Percentiles rank a stretch among this genome's conserved stretches.
phyloP scores from a whole-genome alignment of 2,329 filamentous ascomycete species.

The Sporothrix variecibatus region DNA sequence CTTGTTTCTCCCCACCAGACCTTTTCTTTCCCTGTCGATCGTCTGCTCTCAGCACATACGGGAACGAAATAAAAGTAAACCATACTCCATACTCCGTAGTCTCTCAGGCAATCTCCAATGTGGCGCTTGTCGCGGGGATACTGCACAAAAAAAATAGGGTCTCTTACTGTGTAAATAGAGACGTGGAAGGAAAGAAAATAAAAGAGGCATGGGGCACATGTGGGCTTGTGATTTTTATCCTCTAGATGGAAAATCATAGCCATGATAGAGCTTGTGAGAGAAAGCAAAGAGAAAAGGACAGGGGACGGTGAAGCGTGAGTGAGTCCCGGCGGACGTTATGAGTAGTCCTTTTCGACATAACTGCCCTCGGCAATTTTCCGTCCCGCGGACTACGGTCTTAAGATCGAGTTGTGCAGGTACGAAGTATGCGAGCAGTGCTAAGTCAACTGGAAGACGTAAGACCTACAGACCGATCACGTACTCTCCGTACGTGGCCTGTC shows the following conservation, averaged over 20 bases:
- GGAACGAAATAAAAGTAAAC: not conserved
- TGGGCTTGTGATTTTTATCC: not conserved
- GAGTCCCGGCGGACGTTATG: not conserved
- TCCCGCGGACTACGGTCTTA: not conserved
- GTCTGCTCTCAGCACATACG: not conserved
- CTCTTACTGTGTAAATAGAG: not conserved
- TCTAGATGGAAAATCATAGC: not conserved
- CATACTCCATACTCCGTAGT: no score
- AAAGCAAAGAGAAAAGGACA: not conserved
- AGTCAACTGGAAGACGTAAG: not conserved
- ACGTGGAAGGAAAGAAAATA: not conserved
- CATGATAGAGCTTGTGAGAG: not conserved
- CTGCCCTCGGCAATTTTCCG: not conserved
- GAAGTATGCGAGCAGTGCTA: not conserved
- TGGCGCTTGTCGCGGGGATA: constrained; percentile 2
- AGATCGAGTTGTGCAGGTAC: constrained; percentile 6
- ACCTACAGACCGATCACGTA: not conserved
- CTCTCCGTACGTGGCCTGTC: not conserved
- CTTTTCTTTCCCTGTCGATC: not conserved
- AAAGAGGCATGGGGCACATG: not conserved
- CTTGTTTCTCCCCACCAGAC: not conserved
- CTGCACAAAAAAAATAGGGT: not conserved
- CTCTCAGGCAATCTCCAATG: not conserved
- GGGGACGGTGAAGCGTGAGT: not conserved
- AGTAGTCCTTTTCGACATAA: not conserved